Evolutionary conservation across 2,329 filamentous ascomycete species (phyloP).

Genomic region (Orbilia brochopaga): DNA sequence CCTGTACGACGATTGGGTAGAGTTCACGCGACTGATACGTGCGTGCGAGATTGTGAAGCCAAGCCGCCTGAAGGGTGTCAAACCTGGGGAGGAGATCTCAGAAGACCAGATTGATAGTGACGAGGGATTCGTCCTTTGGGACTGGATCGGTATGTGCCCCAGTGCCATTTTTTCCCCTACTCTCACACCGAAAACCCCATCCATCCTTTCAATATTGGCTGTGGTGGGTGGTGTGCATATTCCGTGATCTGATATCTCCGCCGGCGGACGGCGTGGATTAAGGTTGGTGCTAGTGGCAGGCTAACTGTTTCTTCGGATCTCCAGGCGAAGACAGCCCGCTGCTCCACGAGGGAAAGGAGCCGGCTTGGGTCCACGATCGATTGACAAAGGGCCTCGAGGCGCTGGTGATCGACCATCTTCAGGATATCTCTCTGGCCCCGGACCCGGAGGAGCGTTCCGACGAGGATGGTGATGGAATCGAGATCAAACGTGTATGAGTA

Average conservation of each 20-base stretch:
- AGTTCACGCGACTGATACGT: conserved; percentile 76
- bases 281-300: conserved; percentile 57
- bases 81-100: conserved; percentile 41
- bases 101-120: conserved; percentile 38
- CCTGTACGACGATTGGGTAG: conserved; percentile 83
- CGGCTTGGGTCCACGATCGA: conserved; percentile 71
- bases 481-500: too few relatives aligned
- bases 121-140: conserved; percentile 49
- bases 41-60: conserved; percentile 56
- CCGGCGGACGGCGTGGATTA: conserved; percentile 68
- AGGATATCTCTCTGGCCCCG: conserved; percentile 23
- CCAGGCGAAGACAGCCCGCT: conserved; percentile 70
- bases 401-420: conserved; percentile 54
- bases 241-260: neutral
- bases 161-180: neutral
- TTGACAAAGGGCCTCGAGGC: conserved; percentile 69
- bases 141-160: conserved; percentile 39
- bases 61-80: conserved; percentile 65
- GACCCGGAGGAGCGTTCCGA: neutral
- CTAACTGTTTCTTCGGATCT: neutral
- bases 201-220: neutral
- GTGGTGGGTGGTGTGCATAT: too few relatives aligned
- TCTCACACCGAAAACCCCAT: too few relatives aligned
- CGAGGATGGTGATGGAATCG: too few relatives aligned
- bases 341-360: conserved; percentile 67